phyloP scores from a whole-genome alignment of 2,329 filamentous ascomycete species.

The Fusarium sp. region DNA sequence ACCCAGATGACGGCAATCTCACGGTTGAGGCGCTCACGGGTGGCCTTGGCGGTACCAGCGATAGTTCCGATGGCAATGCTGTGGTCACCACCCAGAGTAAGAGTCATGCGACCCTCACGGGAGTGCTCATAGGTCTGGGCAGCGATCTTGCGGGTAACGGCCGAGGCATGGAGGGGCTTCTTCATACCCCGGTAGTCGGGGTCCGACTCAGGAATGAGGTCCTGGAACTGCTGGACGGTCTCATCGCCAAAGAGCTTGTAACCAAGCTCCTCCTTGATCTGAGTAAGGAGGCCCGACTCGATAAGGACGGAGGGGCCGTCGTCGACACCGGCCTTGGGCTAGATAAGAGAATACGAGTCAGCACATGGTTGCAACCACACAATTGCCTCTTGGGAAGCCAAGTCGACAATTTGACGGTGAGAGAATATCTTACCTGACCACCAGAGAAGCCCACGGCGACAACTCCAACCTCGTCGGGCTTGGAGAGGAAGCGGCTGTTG shows the following conservation, averaged over 20 bases:
- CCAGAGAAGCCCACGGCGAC: conserved; percentile 97
- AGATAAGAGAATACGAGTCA: conserved; percentile 54
- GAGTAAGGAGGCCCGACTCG: conserved; percentile 86
- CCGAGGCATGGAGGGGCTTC: conserved; percentile 88
- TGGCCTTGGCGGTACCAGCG: conserved; percentile 87
- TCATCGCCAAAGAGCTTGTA: conserved; percentile 91
- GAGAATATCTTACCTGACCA: conserved; percentile 80
- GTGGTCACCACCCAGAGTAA: conserved; percentile 97
- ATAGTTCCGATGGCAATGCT: conserved; percentile 96
- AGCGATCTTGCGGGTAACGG: conserved; percentile 85
- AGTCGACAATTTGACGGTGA: conserved; percentile 7
- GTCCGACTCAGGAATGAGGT: conserved; percentile 80
- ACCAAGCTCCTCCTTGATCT: conserved; percentile 87
- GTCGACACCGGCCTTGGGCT: conserved; percentile 92
- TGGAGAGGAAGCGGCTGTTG: conserved; percentile 82
- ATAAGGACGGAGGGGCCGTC: conserved; percentile 92
- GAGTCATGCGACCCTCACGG: conserved; percentile 84
- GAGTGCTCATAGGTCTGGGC: conserved; percentile 92
- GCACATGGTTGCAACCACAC: conserved; percentile 5
- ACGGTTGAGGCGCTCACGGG: conserved; percentile 83
- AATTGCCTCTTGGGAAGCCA: background rate
- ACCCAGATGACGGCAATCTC: conserved; percentile 99
- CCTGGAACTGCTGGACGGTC: conserved; percentile 84
- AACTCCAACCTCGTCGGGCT: conserved; percentile 86
- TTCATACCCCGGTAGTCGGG: conserved; percentile 94